Evolutionary conservation across 208 protist species (phyloP), one percentile per base, ranked within the genome.

Genomic region (Leishmania amazonensis): DNA sequence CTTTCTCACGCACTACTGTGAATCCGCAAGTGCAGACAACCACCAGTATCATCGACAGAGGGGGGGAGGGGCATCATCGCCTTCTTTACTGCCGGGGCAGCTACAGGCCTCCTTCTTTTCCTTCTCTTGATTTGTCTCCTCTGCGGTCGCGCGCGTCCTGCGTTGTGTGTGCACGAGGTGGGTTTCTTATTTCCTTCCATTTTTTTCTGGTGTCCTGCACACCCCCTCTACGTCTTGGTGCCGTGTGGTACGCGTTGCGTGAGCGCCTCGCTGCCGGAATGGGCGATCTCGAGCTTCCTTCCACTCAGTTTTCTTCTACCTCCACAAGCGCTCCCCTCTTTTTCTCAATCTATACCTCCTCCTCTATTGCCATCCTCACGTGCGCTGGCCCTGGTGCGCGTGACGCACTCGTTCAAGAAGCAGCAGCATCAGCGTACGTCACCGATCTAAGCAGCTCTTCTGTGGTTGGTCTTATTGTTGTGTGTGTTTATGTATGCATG

Each of bases 401-500:
- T 64, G 28, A 8, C n/a, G 58, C 28, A 17, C 28, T 64, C 28
- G 21, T 31, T 64, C 58, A 24, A 35, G 58, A 35, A 11, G 1
- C 15, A 15, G 17, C 54, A 54, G 5, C 9, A 54, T 54, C 3
- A 9, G 21, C 17, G 17, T 15, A 21, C 60, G n/a, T 45, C 51
- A 19, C 28, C 58, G 51, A 31, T 64, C 58, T 8, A 31, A 64
- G 24, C 28, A 58, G 54, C 38, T 40, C 11, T 40, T n/a, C 40
- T 58, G 17, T n/a, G 19, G 40, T 11, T 45, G 40, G 38, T 73
- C 1, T 31, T 53, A 31, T 73, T 51, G 64, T 24, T 73, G 2
- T 72, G 31, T 65, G 6, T 75, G 28, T 54, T 8, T 75, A 13
- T 81, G 35, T 75, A 40, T 75, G n/a, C 31, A 35, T 78, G 40